Conservation (phyloP, 805 yeast species). For the Saturnispora quitensis region DNA sequence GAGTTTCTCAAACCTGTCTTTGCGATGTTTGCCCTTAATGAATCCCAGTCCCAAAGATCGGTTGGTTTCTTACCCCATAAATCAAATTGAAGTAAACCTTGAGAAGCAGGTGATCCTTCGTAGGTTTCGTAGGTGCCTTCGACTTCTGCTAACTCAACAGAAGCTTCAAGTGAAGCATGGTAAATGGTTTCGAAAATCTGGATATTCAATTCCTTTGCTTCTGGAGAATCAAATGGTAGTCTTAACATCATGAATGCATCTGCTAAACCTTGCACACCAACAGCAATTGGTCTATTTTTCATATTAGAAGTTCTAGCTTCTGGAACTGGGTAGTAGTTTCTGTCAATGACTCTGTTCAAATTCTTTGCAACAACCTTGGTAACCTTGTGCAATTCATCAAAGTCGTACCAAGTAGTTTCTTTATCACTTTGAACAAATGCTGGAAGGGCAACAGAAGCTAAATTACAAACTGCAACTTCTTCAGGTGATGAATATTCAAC, state of each 20-base stretch:
- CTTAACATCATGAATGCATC: slow-evolving; percentile 49
- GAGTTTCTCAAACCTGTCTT: slow-evolving; percentile 49
- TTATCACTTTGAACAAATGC: slow-evolving; percentile 42
- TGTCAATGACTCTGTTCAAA: slow-evolving; percentile 48
- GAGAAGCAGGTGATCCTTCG: slow-evolving; percentile 51
- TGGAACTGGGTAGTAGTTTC: slow-evolving; percentile 47
- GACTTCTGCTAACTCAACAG: slow-evolving; percentile 41
- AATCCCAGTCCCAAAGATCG: slow-evolving; percentile 50
- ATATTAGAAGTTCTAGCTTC: slow-evolving; percentile 45
- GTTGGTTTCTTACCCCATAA: slow-evolving; percentile 53
- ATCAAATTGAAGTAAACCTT: slow-evolving; percentile 49
- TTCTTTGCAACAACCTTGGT: slow-evolving; percentile 46
- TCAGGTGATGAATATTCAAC: slow-evolving; percentile 52
- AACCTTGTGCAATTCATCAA: slow-evolving; percentile 45
- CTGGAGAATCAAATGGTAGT: slow-evolving; percentile 49
- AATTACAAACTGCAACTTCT: slow-evolving; percentile 54
- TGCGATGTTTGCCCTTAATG: slow-evolving; percentile 39
- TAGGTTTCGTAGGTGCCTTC: slow-evolving; percentile 45
- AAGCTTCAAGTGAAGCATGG: slow-evolving; percentile 51
- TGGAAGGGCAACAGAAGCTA: slow-evolving; percentile 52
- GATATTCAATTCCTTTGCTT: slow-evolving; percentile 46
- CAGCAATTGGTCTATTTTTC: slow-evolving; percentile 53
- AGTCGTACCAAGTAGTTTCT: slow-evolving; percentile 39
- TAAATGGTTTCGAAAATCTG: slow-evolving; percentile 55
- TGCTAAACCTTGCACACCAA: slow-evolving; percentile 58